phyloP scores from a whole-genome alignment of 2,329 filamentous ascomycete genomes.

The Penicillium sp. region DNA sequence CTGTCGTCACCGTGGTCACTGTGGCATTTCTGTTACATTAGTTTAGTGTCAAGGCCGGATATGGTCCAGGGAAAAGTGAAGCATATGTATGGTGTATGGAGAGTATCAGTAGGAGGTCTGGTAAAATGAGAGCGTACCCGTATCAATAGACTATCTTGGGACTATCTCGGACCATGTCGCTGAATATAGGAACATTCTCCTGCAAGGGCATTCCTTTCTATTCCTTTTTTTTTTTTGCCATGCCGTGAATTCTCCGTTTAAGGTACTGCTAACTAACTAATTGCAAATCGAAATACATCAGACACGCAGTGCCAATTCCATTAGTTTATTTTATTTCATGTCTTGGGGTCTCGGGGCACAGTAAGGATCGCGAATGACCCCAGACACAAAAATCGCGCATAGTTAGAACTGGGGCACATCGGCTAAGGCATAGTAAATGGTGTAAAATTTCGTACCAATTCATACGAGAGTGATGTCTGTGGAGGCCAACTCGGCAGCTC shows the following conservation, averaged over 20 bases:
- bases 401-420: constrained; percentile 24
- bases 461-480: constrained; percentile 15
- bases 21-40: neutral
- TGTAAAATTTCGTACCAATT: constrained; percentile 8
- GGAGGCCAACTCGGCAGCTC: constrained; percentile 23
- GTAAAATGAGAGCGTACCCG: neutral
- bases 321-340: constrained; percentile 7
- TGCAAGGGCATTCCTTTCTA: constrained; percentile 19
- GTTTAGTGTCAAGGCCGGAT: neutral
- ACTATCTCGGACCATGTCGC: constrained; percentile 15
- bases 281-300: constrained; percentile 6
- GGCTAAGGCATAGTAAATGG: constrained; percentile 12
- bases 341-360: constrained; percentile 9
- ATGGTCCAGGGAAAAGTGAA: neutral
- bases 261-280: neutral
- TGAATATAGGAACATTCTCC: constrained; percentile 19
- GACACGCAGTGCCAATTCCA: constrained; percentile 11
- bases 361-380: constrained; percentile 9
- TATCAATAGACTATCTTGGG: neutral
- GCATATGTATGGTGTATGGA: neutral
- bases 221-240: constrained; percentile 4
- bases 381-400: constrained; percentile 28
- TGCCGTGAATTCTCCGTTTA: constrained; percentile 19
- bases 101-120: too few species aligned
- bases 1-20: constrained; percentile 5